A percentile compares a stretch with the other conserved stretches of the same genome.
phyloP scores from a whole-genome alignment of 768 basidiomycete genomes.

The Pulveroboletus sp. region DNA sequence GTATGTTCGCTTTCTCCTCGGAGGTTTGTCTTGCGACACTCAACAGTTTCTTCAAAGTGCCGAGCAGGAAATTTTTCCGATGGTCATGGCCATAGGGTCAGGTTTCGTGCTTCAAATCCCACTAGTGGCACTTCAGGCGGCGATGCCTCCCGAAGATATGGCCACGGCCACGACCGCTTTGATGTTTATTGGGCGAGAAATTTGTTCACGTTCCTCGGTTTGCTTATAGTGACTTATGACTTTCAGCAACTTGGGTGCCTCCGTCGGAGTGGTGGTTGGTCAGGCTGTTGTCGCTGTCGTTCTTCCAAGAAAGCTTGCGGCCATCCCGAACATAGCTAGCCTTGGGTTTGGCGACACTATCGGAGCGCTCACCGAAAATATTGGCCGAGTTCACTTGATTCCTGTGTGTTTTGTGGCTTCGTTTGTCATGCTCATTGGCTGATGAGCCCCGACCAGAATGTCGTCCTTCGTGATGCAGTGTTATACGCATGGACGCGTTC shows the following conservation, averaged over 20 bases:
- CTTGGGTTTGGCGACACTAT: conserved; percentile 34
- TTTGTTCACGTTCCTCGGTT: neutral
- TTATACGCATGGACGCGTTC: conserved; percentile 62
- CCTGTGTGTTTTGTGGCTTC: neutral
- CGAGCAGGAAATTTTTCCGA: conserved; percentile 55
- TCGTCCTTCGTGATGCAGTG: conserved; percentile 30
- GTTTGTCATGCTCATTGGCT: neutral
- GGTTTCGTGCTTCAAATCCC: conserved; percentile 65
- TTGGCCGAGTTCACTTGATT: conserved; percentile 37
- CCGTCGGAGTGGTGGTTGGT: conserved; percentile 66
- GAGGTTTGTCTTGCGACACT: neutral
- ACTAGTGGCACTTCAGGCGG: conserved; percentile 71
- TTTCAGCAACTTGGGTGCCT: conserved; percentile 61
- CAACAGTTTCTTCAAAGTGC: conserved; percentile 39
- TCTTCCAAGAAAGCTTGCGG: conserved; percentile 32
- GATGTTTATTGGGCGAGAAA: conserved; percentile 57
- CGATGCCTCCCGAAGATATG: conserved; percentile 83
- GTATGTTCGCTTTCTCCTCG: neutral
- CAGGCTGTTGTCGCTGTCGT: conserved; percentile 65
- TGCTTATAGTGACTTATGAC: neutral
- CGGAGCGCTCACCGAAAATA: conserved; percentile 41
- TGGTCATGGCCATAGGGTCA: conserved; percentile 58
- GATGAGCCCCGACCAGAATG: neutral
- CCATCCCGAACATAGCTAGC: conserved; percentile 30
- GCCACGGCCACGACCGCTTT: conserved; percentile 71